phyloP scores from a whole-genome alignment of 192 early-diverging fungal genomes.

The Coemansia erecta region DNA sequence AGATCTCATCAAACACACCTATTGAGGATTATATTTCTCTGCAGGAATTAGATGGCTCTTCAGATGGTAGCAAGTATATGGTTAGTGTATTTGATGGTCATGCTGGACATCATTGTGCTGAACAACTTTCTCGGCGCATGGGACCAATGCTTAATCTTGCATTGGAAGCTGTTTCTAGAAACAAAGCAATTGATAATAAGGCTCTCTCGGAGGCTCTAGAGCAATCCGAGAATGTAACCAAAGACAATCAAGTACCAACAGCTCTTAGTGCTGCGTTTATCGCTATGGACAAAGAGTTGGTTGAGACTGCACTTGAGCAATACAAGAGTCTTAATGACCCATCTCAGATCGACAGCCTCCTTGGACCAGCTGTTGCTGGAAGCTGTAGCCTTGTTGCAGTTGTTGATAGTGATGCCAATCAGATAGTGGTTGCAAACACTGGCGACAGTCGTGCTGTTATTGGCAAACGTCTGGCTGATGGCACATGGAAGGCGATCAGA shows the following conservation, averaged over 20 bases:
- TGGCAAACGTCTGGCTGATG: slow-evolving; percentile 38
- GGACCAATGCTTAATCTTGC: slow-evolving; percentile 40
- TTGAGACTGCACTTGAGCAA: slow-evolving; percentile 16
- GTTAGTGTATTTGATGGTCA: slow-evolving; percentile 44
- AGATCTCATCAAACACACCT: slow-evolving; percentile 47
- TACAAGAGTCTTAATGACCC: slow-evolving; percentile 17
- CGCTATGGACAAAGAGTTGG: slow-evolving; percentile 19
- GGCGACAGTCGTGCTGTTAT: slow-evolving; percentile 39
- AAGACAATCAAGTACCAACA: slow-evolving; percentile 15
- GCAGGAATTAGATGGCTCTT: not conserved
- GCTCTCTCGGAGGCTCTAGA: no score
- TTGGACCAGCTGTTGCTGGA: slow-evolving; percentile 37
- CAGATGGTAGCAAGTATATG: slow-evolving; percentile 20
- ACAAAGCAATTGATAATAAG: no score
- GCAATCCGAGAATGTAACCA: no score
- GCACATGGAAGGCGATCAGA: slow-evolving; percentile 51
- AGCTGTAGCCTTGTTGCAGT: slow-evolving; percentile 38
- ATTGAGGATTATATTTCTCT: slow-evolving; percentile 51
- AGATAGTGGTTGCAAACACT: slow-evolving; percentile 32
- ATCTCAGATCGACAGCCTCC: slow-evolving; percentile 21
- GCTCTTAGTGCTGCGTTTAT: slow-evolving; percentile 26
- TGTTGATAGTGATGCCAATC: slow-evolving; percentile 12
- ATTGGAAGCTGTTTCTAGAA: slow-evolving; percentile 12
- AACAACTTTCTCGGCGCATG: slow-evolving; percentile 32
- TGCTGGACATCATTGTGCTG: slow-evolving; percentile 29